Conservation (phyloP, 78 protist genomes). For the Paulinella micropora region DNA sequence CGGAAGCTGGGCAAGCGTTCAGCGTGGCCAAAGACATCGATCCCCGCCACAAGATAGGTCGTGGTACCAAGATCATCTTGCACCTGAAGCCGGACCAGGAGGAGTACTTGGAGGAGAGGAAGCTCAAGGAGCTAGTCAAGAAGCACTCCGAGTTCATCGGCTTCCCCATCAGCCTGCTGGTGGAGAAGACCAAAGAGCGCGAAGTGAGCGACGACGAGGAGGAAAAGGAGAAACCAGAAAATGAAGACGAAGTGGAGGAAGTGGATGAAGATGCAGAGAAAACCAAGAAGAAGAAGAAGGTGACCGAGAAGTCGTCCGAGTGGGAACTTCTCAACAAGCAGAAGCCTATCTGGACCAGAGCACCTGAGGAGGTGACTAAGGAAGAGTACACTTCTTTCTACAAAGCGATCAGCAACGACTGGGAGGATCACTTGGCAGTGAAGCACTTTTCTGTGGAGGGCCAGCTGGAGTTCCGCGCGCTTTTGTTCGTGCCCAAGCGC, state of each 20-base stretch:
- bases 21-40: slow-evolving; percentile 60
- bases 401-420: slow-evolving; percentile 94
- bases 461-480: slow-evolving; percentile 89
- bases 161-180: slow-evolving; percentile 86
- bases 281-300: slow-evolving; percentile 53
- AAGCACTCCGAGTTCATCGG: slow-evolving; percentile 99
- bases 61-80: slow-evolving; percentile 91
- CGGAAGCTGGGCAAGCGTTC: slow-evolving; percentile 94
- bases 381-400: slow-evolving; percentile 99
- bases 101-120: slow-evolving; percentile 85
- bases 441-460: slow-evolving; percentile 99
- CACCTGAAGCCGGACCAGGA: slow-evolving; percentile 94
- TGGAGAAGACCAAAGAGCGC: slow-evolving; percentile 52
- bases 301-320: slow-evolving; percentile 68
- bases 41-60: slow-evolving; percentile 58
- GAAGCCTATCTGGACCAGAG: slow-evolving; percentile 97
- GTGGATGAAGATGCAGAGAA: too few relatives aligned
- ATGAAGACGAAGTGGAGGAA: slow-evolving; percentile 65
- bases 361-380: slow-evolving; percentile 82
- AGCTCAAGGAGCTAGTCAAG: slow-evolving; percentile 88
- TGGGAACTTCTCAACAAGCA: slow-evolving; percentile 91
- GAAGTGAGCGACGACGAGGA: slow-evolving; percentile 60
- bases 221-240: slow-evolving; percentile 42
- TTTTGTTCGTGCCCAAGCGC: slow-evolving; percentile 92
- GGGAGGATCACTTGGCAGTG: slow-evolving; percentile 94